Base-by-base conservation (phyloP, 495 filamentous ascomycete genomes). In the Penicillium daleae region DNA sequence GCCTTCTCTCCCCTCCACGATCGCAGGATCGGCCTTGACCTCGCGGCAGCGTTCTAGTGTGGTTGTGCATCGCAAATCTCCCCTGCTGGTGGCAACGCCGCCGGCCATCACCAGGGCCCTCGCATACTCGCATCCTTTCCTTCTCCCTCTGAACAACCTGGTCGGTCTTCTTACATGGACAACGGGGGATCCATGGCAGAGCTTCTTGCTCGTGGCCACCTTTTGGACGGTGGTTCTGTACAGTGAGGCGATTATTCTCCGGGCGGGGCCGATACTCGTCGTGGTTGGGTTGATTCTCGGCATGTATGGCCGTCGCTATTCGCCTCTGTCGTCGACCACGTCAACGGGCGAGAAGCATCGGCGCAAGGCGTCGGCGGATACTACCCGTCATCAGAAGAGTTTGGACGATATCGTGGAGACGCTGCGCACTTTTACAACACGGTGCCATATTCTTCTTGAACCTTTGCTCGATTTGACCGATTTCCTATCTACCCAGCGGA, bases 391-490 rank as follows among this genome's bases (percentile, higher is more conserved):
- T 66, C 83, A 89, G 60, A 89, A 90, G 76, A 97, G 93, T 42
- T 79, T 99, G 40, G 95, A 99, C 67, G 95, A 98, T 78, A 98
- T 99, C 61, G 90, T 99, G 52, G 93, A 97, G 65, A 93, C 90
- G 0, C 78, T 99, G 62, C 90, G 89, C 71, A 85, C 88, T 26
- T 93, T 99, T 69, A 98, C 92, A 2, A 88, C 87, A 4, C 82
- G 95, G 48, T 96, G 96, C 76, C 96, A 96, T 74, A 88, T 97
- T 37, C 81, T 99, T 10, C 83, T 97, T 21, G 93, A 97, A 64
- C 95, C 95, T 4, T 83, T 97, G 40, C 81, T 96, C 31, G 86
- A 90, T 63, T 79, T 99, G 62, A 97, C 94, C 53, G 92, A 97
- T 71, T 97, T 96, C 72, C 83, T 99, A 19, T 96, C 92, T 22